phyloP scores from a whole-genome alignment of 2,329 filamentous ascomycete genomes.

The Dactylellina parvicollis region DNA sequence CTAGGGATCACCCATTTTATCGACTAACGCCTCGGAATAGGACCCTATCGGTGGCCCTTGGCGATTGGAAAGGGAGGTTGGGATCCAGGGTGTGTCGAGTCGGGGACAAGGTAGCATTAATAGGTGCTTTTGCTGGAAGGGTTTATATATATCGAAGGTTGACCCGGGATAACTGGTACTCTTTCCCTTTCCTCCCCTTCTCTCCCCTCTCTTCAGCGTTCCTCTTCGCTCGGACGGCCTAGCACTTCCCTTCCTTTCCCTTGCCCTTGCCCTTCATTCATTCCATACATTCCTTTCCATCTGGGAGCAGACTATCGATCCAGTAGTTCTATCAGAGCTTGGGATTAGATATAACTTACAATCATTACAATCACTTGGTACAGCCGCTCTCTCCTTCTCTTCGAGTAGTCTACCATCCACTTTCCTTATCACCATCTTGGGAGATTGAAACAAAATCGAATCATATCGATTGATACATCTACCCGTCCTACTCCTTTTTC shows the following conservation, averaged over 20 bases:
- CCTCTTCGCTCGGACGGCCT: neutral
- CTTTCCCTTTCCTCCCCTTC: neutral
- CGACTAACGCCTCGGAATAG: slow-evolving; percentile 1
- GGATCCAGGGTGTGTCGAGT: neutral
- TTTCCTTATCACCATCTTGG: slow-evolving; percentile 8
- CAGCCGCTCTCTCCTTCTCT: neutral
- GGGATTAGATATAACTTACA: neutral
- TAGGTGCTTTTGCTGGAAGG: neutral
- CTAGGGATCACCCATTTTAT: no score
- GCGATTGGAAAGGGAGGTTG: neutral
- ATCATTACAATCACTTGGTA: neutral
- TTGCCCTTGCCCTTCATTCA: neutral
- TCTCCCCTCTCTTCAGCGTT: slow-evolving; percentile 2
- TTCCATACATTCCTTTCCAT: neutral
- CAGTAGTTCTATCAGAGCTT: neutral
- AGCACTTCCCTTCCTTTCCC: neutral
- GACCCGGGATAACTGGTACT: neutral
- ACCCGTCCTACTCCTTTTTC: neutral
- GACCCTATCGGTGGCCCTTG: neutral
- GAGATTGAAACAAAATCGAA: neutral
- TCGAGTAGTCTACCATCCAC: neutral
- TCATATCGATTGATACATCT: neutral
- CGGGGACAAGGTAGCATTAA: slow-evolving; percentile 4
- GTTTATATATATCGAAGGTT: slow-evolving; percentile 31
- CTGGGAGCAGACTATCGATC: neutral